These are phyloP conservation scores for Citrullus mucosospermus DNA, from an alignment of 306 rosid species.

Conservation along the genomic window DNA sequence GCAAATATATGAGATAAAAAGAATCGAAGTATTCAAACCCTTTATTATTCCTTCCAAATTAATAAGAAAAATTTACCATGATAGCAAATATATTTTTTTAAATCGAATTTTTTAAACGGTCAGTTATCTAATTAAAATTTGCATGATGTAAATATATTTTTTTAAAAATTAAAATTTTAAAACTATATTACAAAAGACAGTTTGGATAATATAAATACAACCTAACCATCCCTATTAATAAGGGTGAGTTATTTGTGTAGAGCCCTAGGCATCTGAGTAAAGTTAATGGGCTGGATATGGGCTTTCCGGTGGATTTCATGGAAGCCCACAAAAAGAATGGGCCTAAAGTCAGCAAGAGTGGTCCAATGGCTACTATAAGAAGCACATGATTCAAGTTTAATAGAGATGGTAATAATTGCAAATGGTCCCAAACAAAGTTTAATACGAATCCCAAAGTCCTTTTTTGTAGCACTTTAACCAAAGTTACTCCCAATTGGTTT, in stretches of 20 bases:
- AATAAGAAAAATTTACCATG: too few species aligned
- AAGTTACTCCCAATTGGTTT: neutral
- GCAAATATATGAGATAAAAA: too few species aligned
- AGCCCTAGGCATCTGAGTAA: neutral
- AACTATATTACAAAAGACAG: too few species aligned
- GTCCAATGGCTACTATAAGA: neutral
- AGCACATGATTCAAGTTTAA: neutral
- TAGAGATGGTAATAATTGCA: neutral
- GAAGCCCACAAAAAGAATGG: neutral
- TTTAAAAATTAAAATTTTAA: too few species aligned
- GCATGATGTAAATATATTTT: too few species aligned
- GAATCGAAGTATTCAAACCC: too few species aligned
- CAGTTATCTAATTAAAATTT: too few species aligned
- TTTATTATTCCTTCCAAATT: too few species aligned
- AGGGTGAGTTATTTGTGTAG: neutral
- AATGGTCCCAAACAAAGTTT: neutral
- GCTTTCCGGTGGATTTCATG: neutral
- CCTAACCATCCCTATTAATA: too few species aligned
- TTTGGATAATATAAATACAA: too few species aligned
- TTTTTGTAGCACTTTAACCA: neutral
- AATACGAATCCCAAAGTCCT: neutral
- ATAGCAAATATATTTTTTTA: too few species aligned
- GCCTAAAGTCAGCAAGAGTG: neutral
- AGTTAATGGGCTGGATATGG: slow-evolving; percentile 7
- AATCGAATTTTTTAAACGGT: too few species aligned